These are phyloP conservation scores for Pythium grandisporangium DNA, from an alignment of 352 stramenopile genomes.

Conservation along the genomic window DNA sequence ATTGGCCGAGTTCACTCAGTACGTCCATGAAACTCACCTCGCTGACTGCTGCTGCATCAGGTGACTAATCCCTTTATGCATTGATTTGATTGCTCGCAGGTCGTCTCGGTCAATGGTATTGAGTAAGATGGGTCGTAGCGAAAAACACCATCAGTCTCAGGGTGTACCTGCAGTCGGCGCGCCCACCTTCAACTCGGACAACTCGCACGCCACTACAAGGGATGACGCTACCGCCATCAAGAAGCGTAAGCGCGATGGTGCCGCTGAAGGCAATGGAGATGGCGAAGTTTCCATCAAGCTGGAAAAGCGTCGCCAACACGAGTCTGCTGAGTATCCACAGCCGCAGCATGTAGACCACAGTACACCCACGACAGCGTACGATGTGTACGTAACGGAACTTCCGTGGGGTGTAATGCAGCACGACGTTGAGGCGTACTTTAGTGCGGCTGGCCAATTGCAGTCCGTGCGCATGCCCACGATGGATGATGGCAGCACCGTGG, in stretches of 20 bases:
- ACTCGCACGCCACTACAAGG: not conserved
- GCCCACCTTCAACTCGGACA: not conserved
- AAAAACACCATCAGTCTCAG: no score
- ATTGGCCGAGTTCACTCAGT: slow-evolving; percentile 58
- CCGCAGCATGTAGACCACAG: no score
- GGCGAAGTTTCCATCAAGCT: slow-evolving; percentile 34
- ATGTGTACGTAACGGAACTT: slow-evolving; percentile 63
- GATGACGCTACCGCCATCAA: no score
- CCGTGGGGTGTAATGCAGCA: slow-evolving; percentile 35
- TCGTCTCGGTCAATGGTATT: no score
- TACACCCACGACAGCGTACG: no score
- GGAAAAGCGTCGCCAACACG: slow-evolving; percentile 15
- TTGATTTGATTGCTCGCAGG: not conserved
- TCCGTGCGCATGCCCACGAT: slow-evolving; percentile 64
- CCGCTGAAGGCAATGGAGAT: no score
- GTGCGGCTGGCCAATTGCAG: slow-evolving; percentile 32
- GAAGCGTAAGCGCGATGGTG: no score
- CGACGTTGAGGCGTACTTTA: slow-evolving; percentile 59
- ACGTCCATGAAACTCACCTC: slow-evolving; percentile 6
- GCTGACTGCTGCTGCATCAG: no score
- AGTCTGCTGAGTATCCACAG: slow-evolving; percentile 11
- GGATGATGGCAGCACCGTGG: slow-evolving; percentile 58
- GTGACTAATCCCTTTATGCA: not conserved
- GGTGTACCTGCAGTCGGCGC: slow-evolving; percentile 1
- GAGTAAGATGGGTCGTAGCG: no score